Evolutionary conservation across 352 stramenopile species (phyloP), one percentile per base, ranked within the genome.

Genomic region (Hyaloperonospora arabidopsidis): DNA sequence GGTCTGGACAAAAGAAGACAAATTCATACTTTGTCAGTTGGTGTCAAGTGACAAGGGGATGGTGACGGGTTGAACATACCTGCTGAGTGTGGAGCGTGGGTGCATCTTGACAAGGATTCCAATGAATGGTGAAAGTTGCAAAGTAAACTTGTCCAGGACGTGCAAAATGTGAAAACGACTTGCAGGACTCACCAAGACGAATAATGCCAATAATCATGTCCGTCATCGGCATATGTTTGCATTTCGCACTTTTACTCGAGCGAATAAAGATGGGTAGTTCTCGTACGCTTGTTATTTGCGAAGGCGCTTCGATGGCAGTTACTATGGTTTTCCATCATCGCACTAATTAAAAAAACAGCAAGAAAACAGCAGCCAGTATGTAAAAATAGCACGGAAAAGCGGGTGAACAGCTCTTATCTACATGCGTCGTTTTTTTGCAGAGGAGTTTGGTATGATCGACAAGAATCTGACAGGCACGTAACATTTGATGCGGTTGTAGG

Each of bases 301-400:
- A 72, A 61, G 65, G 57, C 46, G 49, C 57, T 66, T 69, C 67
- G 52, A 41, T 58, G 35, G 49, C 44, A 61, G 54, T 62, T 63
- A 54, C 57, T 45, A 47, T 47, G 65, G 55, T 64, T 63, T 57
- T 55, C 29, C 61, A 68, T 74, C 54, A 52, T 70, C 61, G 52
- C 58, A 69, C 60, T 57, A 59, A 56, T 52, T 46, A 68, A 71
- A 65, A 63, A 57, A 67, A 71, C 62, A 45, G 34, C 45, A 49
- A 52, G 38, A 46, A 41, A 48, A 68, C 63, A 68, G 41, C 55
- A 62, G 55, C 57, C 62, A 32, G 47, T 32, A 61, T 52, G 36
- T 29, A 48, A 54, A 22, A 22, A 57, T 65, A 65, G 70, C 67
- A 74, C 70, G 70, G 61, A 60, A 44, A 50, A n/a, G 48, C 59